These are phyloP conservation scores for Coniochaeta ligniaria DNA, from an alignment of 2,329 filamentous ascomycete genomes.

Conservation along the genomic window DNA sequence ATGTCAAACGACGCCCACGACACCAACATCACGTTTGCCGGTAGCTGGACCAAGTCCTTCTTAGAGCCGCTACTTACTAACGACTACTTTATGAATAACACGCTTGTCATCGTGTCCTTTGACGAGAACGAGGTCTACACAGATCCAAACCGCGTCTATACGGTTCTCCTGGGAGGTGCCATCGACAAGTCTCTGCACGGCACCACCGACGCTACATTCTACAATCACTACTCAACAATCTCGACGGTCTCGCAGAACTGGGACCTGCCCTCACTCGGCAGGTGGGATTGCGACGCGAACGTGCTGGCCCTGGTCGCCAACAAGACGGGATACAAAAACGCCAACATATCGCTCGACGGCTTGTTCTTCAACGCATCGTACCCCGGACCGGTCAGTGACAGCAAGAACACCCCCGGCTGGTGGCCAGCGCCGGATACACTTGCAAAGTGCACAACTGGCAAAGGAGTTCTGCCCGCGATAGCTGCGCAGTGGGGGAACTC, in stretches of 20 bases:
- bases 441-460: constrained; percentile 7
- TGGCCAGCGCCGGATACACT: constrained; percentile 15
- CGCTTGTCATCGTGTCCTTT: constrained; percentile 50
- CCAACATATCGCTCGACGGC: not conserved
- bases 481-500: constrained; percentile 6
- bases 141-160: constrained; percentile 44
- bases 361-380: not conserved
- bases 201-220: constrained; percentile 42
- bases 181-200: constrained; percentile 37
- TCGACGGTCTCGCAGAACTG: constrained; percentile 4
- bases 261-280: constrained; percentile 22
- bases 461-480: constrained; percentile 8
- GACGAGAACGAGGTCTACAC: constrained; percentile 49
- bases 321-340: constrained; percentile 5
- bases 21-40: constrained; percentile 41
- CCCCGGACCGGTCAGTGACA: constrained; percentile 1
- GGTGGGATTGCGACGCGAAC: constrained; percentile 25
- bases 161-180: constrained; percentile 47
- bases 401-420: constrained; percentile 14
- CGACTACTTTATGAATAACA: constrained; percentile 41
- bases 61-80: constrained; percentile 44
- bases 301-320: constrained; percentile 9
- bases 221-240: constrained; percentile 29
- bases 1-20: constrained; percentile 62
- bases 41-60: constrained; percentile 44